Conservation (phyloP, 1,284 basidiomycete species). For the Ceratobasidium sp. region DNA sequence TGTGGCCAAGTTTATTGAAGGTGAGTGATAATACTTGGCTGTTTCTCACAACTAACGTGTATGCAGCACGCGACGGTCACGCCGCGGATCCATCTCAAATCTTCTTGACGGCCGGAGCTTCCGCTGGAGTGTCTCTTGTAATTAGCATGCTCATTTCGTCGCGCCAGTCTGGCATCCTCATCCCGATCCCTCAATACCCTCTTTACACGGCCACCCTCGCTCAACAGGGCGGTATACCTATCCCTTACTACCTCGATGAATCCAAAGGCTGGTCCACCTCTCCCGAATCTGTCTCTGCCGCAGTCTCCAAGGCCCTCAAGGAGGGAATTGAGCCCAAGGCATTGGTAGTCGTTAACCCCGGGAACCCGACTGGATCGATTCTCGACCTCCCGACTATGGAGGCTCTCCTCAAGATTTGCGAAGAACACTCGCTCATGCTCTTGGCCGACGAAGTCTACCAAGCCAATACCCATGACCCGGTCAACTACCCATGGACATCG, state of each 20-base stretch:
- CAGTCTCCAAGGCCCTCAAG: slow-evolving; percentile 69
- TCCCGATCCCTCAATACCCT: slow-evolving; percentile 98
- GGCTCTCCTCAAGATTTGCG: slow-evolving; percentile 78
- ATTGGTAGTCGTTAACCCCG: slow-evolving; percentile 94
- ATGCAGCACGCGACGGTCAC: slow-evolving; percentile 82
- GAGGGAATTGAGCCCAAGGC: slow-evolving; percentile 75
- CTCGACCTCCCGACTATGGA: slow-evolving; percentile 74
- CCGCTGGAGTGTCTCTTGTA: slow-evolving; percentile 86
- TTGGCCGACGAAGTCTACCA: slow-evolving; percentile 97
- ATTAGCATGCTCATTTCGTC: slow-evolving; percentile 78
- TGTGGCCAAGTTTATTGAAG: slow-evolving; percentile 87
- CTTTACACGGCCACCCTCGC: slow-evolving; percentile 95
- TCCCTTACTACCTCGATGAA: slow-evolving; percentile 91
- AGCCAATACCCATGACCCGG: slow-evolving; percentile 77
- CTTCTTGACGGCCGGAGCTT: slow-evolving; percentile 93
- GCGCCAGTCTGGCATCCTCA: slow-evolving; percentile 74
- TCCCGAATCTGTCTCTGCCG: slow-evolving; percentile 67
- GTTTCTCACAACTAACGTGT: neutral
- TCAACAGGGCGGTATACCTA: slow-evolving; percentile 76
- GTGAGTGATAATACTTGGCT: slow-evolving; percentile 57
- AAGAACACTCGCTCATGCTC: slow-evolving; percentile 82
- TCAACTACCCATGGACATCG: slow-evolving; percentile 77
- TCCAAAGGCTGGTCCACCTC: slow-evolving; percentile 84
- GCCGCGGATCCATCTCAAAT: slow-evolving; percentile 84
- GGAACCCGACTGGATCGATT: slow-evolving; percentile 90